Conservation (phyloP, 2,329 filamentous ascomycete genomes). For the Teratosphaeria viscida region DNA sequence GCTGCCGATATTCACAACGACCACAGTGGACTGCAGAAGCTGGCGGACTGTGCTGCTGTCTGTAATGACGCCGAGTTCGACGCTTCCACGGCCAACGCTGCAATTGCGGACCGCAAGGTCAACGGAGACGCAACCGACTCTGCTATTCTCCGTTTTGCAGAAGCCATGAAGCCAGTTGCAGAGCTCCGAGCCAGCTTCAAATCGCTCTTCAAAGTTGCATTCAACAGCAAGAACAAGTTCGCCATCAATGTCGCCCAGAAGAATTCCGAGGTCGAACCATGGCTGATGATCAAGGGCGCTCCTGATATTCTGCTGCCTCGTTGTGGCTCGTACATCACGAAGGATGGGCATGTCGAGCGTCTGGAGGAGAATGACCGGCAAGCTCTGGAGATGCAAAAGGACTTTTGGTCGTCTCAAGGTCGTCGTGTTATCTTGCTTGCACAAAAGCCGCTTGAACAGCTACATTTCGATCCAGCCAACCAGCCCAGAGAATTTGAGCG, state of each 20-base stretch:
- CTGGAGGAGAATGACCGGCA: conserved; percentile 45
- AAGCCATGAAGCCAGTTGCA: conserved; percentile 50
- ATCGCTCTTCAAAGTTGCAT: conserved; percentile 57
- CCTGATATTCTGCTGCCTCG: conserved; percentile 61
- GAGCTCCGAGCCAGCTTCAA: conserved; percentile 54
- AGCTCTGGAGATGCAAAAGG: conserved; percentile 39
- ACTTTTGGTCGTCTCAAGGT: conserved; percentile 40
- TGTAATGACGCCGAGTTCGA: conserved; percentile 72
- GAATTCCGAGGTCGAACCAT: conserved; percentile 25
- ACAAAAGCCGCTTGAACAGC: conserved; percentile 36
- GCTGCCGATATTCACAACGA: conserved; percentile 33
- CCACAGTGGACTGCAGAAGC: conserved; percentile 40
- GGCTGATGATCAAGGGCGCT: conserved; percentile 66
- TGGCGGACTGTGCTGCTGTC: conserved; percentile 52
- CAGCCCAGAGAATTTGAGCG: conserved; percentile 45
- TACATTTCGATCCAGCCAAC: conserved; percentile 45
- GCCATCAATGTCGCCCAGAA: conserved; percentile 55
- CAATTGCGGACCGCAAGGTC: conserved; percentile 29
- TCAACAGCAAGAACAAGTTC: conserved; percentile 74
- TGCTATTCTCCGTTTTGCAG: conserved; percentile 61
- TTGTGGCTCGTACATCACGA: conserved; percentile 48
- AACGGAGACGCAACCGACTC: conserved; percentile 69
- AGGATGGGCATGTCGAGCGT: conserved; percentile 43
- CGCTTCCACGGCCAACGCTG: conserved; percentile 48
- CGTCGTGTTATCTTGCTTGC: conserved; percentile 50